Base-by-base conservation (phyloP, 148 eudicot genomes). In the Suaeda aralocaspica region DNA sequence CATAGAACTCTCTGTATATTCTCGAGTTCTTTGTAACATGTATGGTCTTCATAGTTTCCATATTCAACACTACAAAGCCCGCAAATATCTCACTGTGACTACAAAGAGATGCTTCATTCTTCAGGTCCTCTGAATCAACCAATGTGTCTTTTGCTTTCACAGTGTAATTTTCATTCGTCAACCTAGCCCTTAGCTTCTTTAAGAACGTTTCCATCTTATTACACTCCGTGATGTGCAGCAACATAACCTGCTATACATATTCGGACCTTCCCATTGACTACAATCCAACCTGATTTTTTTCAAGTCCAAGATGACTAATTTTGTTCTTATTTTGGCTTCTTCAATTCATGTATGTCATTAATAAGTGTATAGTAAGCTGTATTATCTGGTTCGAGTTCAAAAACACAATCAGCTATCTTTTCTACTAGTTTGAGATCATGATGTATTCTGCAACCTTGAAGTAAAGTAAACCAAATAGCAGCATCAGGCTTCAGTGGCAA, bases 391-490 rank as follows among this genome's bases (percentile, higher is more conserved):
- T 86, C 87, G 15, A 86, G 76, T 58, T 86, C 76, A 57, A 81
- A 73, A 45, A 79, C 64, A 68, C 50, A 77, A 30, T 85, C 83
- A 1, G 84, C 83, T 10, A 88, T 87, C 75, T 74, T 75, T 74
- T 88, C 89, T 56, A 87, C 92, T 42, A 88, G 75, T 76, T 85
- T 78, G 59, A 88, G 76, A 70, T 85, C 80, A 74, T 85, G 83
- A 75, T 85, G 84, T 44, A 83, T 58, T 76, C 89, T 82, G 70
- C 92, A 85, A 34, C 92, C 92, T 45, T 76, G 67, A 44, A 88
- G 92, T 82, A 88, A 77, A 59, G 82, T 76, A 41, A 80, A 84
- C 92, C 92, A 88, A 34, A 85, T 26, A 41, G 71, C 52, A 50
- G 82, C 82, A 82, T 83, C 84, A 45, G 89, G 84, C 70, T 83